A percentile compares a stretch with the other conserved stretches of the same genome.
Evolutionary conservation across 768 basidiomycete genomes (phyloP).

Genomic region (Hortiboletus campestris): DNA sequence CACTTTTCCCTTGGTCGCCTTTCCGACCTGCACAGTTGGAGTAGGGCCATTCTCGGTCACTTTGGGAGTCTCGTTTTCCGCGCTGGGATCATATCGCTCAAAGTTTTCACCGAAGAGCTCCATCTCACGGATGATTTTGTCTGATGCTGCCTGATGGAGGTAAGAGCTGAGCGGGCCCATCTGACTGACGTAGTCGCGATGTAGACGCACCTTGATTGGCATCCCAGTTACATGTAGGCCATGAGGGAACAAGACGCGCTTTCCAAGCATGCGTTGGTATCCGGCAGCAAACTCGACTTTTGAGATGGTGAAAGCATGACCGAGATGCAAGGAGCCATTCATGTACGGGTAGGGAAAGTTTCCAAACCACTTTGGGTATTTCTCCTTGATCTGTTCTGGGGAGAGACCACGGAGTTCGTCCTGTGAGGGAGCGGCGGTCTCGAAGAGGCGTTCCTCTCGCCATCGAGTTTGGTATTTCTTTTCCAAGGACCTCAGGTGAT

Average conservation of each 20-base stretch:
- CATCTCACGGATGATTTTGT: slow-evolving; percentile 97
- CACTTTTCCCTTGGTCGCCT: slow-evolving; percentile 95
- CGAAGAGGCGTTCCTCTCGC: slow-evolving; percentile 75
- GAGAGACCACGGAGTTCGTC: slow-evolving; percentile 65
- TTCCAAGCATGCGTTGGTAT: slow-evolving; percentile 92
- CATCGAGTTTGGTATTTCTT: slow-evolving; percentile 82
- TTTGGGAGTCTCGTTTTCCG: slow-evolving; percentile 44
- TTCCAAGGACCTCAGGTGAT: slow-evolving; percentile 80
- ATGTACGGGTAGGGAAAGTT: slow-evolving; percentile 97
- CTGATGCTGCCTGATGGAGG: slow-evolving; percentile 77
- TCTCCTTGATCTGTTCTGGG: slow-evolving; percentile 61
- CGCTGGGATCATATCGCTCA: slow-evolving; percentile 48
- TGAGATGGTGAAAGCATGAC: slow-evolving; percentile 96
- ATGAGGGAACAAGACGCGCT: slow-evolving; percentile 93
- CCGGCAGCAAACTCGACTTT: slow-evolving; percentile 98
- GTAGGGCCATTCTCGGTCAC: slow-evolving; percentile 42
- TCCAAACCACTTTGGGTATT: slow-evolving; percentile 96
- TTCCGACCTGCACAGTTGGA: slow-evolving; percentile 55
- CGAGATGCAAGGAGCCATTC: slow-evolving; percentile 96
- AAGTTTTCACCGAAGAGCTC: slow-evolving; percentile 93
- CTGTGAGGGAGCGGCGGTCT: slow-evolving; percentile 74
- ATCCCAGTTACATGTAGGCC: slow-evolving; percentile 98
- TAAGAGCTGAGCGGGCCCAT: not conserved
- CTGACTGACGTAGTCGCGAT: not conserved
- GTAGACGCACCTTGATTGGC: slow-evolving; percentile 89